Percentiles rank a stretch among this genome's conserved stretches.
phyloP scores from a whole-genome alignment of 1,139 yeast species.

The Yamadazyma epiphylla region DNA sequence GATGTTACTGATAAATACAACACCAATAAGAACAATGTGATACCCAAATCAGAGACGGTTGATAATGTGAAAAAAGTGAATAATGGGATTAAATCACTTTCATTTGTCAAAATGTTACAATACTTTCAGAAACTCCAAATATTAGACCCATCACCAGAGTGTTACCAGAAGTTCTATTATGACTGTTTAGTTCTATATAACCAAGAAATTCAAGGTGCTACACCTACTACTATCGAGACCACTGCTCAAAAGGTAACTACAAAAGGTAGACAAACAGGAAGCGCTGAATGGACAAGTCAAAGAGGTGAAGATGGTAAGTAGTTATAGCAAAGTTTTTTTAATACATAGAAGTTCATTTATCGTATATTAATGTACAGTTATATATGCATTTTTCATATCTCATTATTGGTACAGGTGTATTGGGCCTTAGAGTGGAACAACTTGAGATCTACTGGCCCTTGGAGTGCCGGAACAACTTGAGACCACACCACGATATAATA shows the following conservation, averaged over 20 bases:
- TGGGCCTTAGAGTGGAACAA: too few relatives aligned
- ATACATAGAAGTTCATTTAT: not conserved
- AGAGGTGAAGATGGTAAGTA: constrained; percentile 72
- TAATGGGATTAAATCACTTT: constrained; percentile 31
- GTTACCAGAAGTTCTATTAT: constrained; percentile 17
- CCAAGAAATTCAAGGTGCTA: constrained; percentile 14
- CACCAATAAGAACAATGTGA: constrained; percentile 41
- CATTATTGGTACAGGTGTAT: too few relatives aligned
- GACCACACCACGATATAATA: constrained; percentile 68
- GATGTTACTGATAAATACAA: constrained; percentile 76
- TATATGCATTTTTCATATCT: too few relatives aligned
- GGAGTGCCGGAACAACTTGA: constrained; percentile 73
- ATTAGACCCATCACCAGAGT: not conserved
- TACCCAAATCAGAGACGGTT: constrained; percentile 47
- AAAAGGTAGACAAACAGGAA: constrained; percentile 70
- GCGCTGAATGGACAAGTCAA: constrained; percentile 63
- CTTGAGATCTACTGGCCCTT: too few relatives aligned
- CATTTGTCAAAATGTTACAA: constrained; percentile 24
- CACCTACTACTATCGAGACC: constrained; percentile 5
- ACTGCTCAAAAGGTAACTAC: constrained; percentile 10
- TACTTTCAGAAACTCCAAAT: constrained; percentile 19
- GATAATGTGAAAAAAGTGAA: constrained; percentile 35
- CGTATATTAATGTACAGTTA: too few relatives aligned
- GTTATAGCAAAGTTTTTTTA: not conserved
- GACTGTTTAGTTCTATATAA: constrained; percentile 23